phyloP scores from a whole-genome alignment of 768 basidiomycete species.

The Porpolomopsis calyptriformis region DNA sequence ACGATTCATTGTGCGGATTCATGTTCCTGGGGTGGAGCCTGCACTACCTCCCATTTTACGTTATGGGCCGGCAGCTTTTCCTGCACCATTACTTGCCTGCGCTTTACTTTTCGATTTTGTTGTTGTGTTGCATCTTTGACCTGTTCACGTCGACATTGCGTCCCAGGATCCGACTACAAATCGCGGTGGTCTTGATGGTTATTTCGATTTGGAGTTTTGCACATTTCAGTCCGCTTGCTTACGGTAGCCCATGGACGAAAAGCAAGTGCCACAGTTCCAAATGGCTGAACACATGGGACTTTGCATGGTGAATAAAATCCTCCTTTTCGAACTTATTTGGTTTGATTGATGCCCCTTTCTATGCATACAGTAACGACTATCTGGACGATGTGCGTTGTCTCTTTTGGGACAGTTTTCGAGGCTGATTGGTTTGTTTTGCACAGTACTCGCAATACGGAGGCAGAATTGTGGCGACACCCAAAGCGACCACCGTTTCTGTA shows the following conservation, averaged over 20 bases:
- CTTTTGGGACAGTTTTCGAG: conserved; percentile 2
- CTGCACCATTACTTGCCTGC: conserved; percentile 97
- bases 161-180: conserved; percentile 68
- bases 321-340: not conserved
- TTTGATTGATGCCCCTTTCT: conserved; percentile 1
- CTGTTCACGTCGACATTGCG: conserved; percentile 68
- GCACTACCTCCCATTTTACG: conserved; percentile 95
- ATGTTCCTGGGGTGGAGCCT: conserved; percentile 84
- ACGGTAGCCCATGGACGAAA: conserved; percentile 84
- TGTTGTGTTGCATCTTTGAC: conserved; percentile 73
- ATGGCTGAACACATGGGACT: conserved; percentile 95
- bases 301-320: conserved; percentile 64
- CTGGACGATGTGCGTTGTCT: conserved; percentile 43
- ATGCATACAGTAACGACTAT: conserved; percentile 49
- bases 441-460: conserved; percentile 51
- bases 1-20: conserved; percentile 85
- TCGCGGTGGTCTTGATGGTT: conserved; percentile 63
- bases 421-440: not conserved
- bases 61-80: conserved; percentile 96
- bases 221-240: conserved; percentile 71
- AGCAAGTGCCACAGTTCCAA: conserved; percentile 60
- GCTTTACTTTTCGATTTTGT: conserved; percentile 83
- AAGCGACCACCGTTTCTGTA: conserved; percentile 26
- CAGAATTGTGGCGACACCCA: conserved; percentile 27
- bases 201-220: conserved; percentile 70